Base-by-base conservation (phyloP, 371 early-diverging fungal genomes). In the Lichtheimia hyalospora region DNA sequence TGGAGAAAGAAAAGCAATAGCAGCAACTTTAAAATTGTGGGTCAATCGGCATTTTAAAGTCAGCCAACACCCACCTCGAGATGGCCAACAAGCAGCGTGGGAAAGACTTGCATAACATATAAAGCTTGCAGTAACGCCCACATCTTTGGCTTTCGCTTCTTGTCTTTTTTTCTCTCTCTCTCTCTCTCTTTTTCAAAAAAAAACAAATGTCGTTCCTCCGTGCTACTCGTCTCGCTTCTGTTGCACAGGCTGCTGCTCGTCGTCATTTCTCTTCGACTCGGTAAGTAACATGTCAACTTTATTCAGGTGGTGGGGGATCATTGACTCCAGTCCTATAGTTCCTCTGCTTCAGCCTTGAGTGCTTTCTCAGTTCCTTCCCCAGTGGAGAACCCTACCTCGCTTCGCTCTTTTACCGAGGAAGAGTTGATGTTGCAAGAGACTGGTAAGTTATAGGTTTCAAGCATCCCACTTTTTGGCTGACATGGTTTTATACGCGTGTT, bases 391-490 rank as follows among this genome's bases (percentile, higher is more conserved):
- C 79, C 82, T 8, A 63, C 75, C 23, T 92, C 93, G 18, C 83
- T 93, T 66, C 76, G 86, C 62, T 73, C 84, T 28, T 84, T 92
- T 61, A 93, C 89, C 52, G 94, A 94, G 55, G 94, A 94, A 68
- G 94, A 94, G 69, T 57, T 77, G 58, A 85, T 91, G 85, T 75
- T 94, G 67, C 77, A 77, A 49, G 93, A 94, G 44, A 62, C 85
- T 27, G 91, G 91, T 90, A 83, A 48, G 73, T 46, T 46, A 5
- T 46, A 2, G 5, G 6, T n/a, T 21, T 2, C 10, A 46, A n/a
- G 10, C 1, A 12, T 1, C 5, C 7, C 12, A 4, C 1, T 20
- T 6, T 15, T 46, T 46, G n/a, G n/a, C 18, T 46, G n/a, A 24
- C 39, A 6, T 58, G 18, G 43, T n/a, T 16, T 49, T 23, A 49